These are phyloP conservation scores for Ceratocystis ficicola DNA, from an alignment of 2,329 filamentous ascomycete genomes.

Conservation along the genomic window DNA sequence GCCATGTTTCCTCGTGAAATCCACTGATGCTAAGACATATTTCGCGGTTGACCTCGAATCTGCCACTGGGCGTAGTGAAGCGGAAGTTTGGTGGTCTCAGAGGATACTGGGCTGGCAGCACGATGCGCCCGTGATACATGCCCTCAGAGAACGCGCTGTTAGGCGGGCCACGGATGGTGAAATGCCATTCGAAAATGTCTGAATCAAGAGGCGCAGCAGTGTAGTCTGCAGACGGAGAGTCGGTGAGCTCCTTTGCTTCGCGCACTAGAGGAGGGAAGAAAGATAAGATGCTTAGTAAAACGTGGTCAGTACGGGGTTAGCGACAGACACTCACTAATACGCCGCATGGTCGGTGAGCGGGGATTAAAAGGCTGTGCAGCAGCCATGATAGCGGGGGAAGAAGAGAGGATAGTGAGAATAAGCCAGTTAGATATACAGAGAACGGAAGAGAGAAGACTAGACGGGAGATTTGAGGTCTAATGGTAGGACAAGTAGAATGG, in stretches of 20 bases:
- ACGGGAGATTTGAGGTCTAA: neutral
- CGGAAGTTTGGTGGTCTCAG: constrained; percentile 90
- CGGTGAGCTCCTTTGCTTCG: constrained; percentile 78
- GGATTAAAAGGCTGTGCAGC: constrained; percentile 47
- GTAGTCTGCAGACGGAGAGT: constrained; percentile 71
- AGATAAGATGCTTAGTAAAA: neutral
- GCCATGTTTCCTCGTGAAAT: constrained; percentile 97
- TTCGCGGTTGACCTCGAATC: constrained; percentile 93
- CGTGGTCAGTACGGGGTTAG: neutral
- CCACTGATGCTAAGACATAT: constrained; percentile 90
- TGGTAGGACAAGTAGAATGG: neutral
- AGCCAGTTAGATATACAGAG: neutral
- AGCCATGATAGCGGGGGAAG: constrained; percentile 26
- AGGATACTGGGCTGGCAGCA: constrained; percentile 79
- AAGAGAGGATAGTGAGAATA: neutral
- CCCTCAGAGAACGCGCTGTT: constrained; percentile 65
- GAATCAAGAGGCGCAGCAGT: constrained; percentile 72
- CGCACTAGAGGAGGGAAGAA: constrained; percentile 46
- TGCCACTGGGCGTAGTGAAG: constrained; percentile 79
- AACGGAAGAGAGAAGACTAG: neutral
- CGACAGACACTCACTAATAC: constrained; percentile 53
- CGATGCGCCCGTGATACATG: constrained; percentile 90
- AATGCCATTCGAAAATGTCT: constrained; percentile 98
- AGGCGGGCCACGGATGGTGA: constrained; percentile 85
- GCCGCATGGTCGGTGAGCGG: constrained; percentile 72